Conservation (phyloP, 2,329 filamentous ascomycete genomes). For the Stromatinia cepivora region DNA sequence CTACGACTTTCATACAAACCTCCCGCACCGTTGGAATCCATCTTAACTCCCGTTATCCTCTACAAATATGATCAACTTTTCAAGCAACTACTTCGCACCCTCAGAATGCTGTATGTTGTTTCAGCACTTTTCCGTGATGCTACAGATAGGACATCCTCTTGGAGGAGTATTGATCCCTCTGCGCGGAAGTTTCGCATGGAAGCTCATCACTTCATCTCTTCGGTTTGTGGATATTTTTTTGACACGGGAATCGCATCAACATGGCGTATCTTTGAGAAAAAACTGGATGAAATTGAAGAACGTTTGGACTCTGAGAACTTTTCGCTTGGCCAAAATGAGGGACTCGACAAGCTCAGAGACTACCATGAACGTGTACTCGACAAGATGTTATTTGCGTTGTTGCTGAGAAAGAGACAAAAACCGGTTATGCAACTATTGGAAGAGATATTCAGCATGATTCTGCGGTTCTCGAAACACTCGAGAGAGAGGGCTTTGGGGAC, state of each 20-base stretch:
- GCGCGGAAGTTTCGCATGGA: slow-evolving; percentile 66
- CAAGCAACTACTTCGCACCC: slow-evolving; percentile 71
- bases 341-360: slow-evolving; percentile 65
- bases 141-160: slow-evolving; percentile 42
- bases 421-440: slow-evolving; percentile 73
- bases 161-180: slow-evolving; percentile 32
- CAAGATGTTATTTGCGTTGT: slow-evolving; percentile 69
- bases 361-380: slow-evolving; percentile 74
- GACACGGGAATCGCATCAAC: slow-evolving; percentile 71
- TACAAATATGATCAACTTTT: slow-evolving; percentile 85
- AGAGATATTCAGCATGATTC: slow-evolving; percentile 71
- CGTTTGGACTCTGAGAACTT: slow-evolving; percentile 49
- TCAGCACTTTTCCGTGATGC: slow-evolving; percentile 63
- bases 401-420: slow-evolving; percentile 73
- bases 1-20: slow-evolving; percentile 82
- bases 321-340: slow-evolving; percentile 51
- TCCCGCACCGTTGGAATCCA: slow-evolving; percentile 65
- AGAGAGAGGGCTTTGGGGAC: slow-evolving; percentile 45
- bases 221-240: slow-evolving; percentile 75
- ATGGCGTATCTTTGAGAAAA: slow-evolving; percentile 70
- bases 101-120: slow-evolving; percentile 77
- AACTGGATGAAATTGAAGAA: slow-evolving; percentile 62
- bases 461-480: slow-evolving; percentile 64
- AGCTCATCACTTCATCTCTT: slow-evolving; percentile 75
- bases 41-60: slow-evolving; percentile 71